Evolutionary conservation across 2,329 filamentous ascomycete genomes (phyloP), one percentile per base, ranked within the genome.

Genomic region (Penicillium sp.): DNA sequence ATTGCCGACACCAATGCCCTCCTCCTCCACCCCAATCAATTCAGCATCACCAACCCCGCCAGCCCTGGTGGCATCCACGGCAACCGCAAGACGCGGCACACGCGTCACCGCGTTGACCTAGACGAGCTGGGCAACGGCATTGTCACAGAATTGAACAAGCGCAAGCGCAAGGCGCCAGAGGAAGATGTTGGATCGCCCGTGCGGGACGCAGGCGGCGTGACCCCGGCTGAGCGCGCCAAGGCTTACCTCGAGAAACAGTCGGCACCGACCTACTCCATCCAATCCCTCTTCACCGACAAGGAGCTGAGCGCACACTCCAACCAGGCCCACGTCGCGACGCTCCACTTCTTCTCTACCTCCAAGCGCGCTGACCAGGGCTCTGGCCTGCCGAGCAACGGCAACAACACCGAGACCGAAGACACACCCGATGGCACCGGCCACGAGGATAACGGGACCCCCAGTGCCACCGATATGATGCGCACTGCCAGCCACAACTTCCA

Each of bases 221-320:
- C 68, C 57, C 84, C 72, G 54, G 79, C 73, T 73, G 84, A 75
- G 75, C 84, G 85, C 64, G 80, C 81, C 54, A 84, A 83, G 70
- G 77, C 80, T 11, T 80, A 81, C 65, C 71, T 82, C 50, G 81
- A 83, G 48, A 85, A 88, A 63, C 84, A 84, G 65, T 82, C 84
- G 62, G 82, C 84, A 7, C 79, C 85, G 1, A 78, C 82, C 4
- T 88, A 87, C 73, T 86, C 84, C 7, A 81, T 89, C 58, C 82
- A 88, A 57, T 81, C 83, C n/a, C 78, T 89, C 15, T 89, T 89
- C 70, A 88, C 85, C 3, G 86, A 89, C 62, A 88, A 88, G 75
- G 86, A 89, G 72, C 81, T 89, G 55, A 82, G 82, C 54, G 78
- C 85, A 71, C 84, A 86, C 57, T 86, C 85, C 61, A 86, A 87